Conservation (phyloP, 306 rosid genomes). For the Crataegus laevigata region DNA sequence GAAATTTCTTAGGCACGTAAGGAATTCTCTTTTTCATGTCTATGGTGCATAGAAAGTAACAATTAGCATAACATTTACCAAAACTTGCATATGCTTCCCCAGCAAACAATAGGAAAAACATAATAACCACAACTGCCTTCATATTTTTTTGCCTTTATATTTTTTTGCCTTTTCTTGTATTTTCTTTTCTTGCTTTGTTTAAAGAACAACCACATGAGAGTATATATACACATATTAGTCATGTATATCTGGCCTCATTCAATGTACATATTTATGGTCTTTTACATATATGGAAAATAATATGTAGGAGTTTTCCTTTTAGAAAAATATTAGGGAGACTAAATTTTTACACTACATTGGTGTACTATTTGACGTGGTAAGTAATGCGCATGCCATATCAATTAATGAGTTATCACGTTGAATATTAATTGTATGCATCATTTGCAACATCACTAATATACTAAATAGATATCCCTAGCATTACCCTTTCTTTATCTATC, state of each 20-base stretch:
- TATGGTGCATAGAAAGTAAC: neutral
- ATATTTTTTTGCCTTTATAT: neutral
- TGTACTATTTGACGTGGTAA: no score
- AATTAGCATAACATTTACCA: neutral
- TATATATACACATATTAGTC: neutral
- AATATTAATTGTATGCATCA: no score
- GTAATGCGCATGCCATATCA: no score
- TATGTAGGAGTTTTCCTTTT: no score
- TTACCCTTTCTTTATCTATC: no score
- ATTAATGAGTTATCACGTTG: no score
- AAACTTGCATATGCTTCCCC: neutral
- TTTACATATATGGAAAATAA: neutral
- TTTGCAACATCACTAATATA: no score
- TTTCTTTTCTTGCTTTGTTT: neutral
- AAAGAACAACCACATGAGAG: neutral
- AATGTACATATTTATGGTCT: neutral
- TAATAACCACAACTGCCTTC: neutral
- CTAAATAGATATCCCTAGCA: no score
- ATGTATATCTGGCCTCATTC: neutral
- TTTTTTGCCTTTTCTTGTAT: neutral
- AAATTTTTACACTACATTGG: no score
- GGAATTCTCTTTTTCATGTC: neutral
- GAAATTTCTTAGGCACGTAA: neutral
- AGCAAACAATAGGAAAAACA: neutral
- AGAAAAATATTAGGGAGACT: no score